Conservation (phyloP, 1,284 basidiomycete genomes). For the Marasmius oreades region DNA sequence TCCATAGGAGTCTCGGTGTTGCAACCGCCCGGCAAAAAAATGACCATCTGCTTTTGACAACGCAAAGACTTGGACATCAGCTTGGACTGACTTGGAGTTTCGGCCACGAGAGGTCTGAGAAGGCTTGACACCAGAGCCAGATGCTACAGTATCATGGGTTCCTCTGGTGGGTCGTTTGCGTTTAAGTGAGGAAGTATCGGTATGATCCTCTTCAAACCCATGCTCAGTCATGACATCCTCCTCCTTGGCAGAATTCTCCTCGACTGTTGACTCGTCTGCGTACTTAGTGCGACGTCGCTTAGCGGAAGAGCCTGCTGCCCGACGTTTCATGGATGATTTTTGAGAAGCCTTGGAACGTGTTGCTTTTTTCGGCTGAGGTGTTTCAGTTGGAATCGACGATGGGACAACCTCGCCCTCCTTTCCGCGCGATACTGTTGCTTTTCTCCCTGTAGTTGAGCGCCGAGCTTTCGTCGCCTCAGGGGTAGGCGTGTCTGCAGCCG, state of each 20-base stretch:
- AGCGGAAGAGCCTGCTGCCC: background rate
- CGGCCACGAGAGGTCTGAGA: conserved; percentile 16
- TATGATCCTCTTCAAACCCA: conserved; percentile 45
- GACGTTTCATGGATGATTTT: background rate
- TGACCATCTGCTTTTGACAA: conserved; percentile 57
- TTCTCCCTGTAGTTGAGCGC: background rate
- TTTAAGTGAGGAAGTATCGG: conserved; percentile 37
- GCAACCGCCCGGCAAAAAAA: conserved; percentile 59
- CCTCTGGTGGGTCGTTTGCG: conserved; percentile 40
- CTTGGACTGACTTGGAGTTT: conserved; percentile 17
- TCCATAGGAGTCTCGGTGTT: conserved; percentile 20
- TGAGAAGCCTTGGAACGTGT: conserved; percentile 1
- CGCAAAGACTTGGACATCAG: conserved; percentile 53
- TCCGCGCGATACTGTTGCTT: conserved; percentile 12
- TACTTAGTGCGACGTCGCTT: background rate
- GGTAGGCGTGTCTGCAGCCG: conserved; percentile 1
- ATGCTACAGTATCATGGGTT: conserved; percentile 15
- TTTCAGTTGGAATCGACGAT: conserved; percentile 1
- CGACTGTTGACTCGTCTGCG: conserved; percentile 1
- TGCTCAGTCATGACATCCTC: conserved; percentile 38
- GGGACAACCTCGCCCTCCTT: conserved; percentile 18
- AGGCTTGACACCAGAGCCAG: conserved; percentile 12
- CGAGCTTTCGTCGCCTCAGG: background rate
- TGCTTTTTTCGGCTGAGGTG: conserved; percentile 7
- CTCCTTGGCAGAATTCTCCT: conserved; percentile 20